Conservation (phyloP, 176 grass and related monocot genomes). For the Oryza coarctata region DNA sequence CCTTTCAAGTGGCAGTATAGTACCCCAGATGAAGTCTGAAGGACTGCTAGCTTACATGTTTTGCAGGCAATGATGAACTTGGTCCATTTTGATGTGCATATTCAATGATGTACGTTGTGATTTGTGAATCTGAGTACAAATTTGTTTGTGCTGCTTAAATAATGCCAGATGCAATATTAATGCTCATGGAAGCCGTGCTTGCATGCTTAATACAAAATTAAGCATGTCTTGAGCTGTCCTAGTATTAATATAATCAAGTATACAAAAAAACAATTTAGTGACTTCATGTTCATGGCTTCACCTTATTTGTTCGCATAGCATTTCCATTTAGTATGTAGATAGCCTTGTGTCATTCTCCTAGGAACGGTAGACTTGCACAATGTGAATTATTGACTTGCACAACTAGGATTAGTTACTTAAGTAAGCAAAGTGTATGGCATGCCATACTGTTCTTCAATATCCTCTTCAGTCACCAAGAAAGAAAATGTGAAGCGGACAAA, state of each 20-base stretch:
- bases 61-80: slow-evolving; percentile 20
- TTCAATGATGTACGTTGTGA: slow-evolving; percentile 22
- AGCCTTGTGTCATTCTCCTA: not conserved
- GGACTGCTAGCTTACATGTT: slow-evolving; percentile 30
- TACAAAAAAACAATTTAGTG: not conserved
- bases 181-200: slow-evolving; percentile 15
- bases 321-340: not conserved
- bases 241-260: not conserved
- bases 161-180: slow-evolving; percentile 20
- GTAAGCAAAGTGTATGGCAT: not conserved
- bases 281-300: slow-evolving; percentile 6
- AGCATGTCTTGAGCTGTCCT: slow-evolving; percentile 17
- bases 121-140: slow-evolving; percentile 5
- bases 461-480: not conserved
- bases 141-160: not conserved
- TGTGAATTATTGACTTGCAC: not conserved
- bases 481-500: not conserved
- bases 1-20: not conserved
- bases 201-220: slow-evolving; percentile 23
- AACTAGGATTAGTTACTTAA: not conserved
- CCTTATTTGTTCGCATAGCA: not conserved
- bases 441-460: not conserved
- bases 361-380: not conserved
- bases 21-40: not conserved
- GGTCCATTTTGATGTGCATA: not conserved